phyloP scores from a whole-genome alignment of 768 basidiomycete species.

The Auriscalpium orientale region DNA sequence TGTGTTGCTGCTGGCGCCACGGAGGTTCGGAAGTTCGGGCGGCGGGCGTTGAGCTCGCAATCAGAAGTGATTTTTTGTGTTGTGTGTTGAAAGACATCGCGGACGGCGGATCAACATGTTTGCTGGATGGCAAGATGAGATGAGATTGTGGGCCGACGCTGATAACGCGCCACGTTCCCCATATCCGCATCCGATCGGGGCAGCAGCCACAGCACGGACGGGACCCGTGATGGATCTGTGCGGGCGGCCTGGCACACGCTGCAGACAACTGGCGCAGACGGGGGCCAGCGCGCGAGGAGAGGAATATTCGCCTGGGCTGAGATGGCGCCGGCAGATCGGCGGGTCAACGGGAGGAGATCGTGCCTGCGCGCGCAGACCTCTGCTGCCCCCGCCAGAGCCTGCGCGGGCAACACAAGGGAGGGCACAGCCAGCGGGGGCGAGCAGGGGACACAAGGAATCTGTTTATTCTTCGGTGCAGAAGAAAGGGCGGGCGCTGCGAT shows the following conservation, averaged over 20 bases:
- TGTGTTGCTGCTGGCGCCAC: too few species aligned
- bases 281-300: neutral
- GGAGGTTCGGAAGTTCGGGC: too few species aligned
- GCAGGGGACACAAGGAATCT: neutral
- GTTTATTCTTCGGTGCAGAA: neutral
- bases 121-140: too few species aligned
- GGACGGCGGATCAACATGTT: too few species aligned
- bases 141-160: too few species aligned
- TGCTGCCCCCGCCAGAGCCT: neutral
- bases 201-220: neutral
- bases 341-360: neutral
- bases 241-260: too few species aligned
- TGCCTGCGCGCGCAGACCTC: neutral
- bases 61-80: too few species aligned
- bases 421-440: neutral
- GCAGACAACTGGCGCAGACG: too few species aligned
- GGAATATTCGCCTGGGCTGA: neutral
- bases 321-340: slow-evolving; percentile 12
- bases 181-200: too few species aligned
- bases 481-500: neutral
- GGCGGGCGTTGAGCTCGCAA: too few species aligned
- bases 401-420: neutral
- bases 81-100: too few species aligned
- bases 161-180: too few species aligned
- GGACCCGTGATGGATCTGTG: neutral